phyloP scores from a whole-genome alignment of 208 protist genomes.

The Leishmania lainsoni region DNA sequence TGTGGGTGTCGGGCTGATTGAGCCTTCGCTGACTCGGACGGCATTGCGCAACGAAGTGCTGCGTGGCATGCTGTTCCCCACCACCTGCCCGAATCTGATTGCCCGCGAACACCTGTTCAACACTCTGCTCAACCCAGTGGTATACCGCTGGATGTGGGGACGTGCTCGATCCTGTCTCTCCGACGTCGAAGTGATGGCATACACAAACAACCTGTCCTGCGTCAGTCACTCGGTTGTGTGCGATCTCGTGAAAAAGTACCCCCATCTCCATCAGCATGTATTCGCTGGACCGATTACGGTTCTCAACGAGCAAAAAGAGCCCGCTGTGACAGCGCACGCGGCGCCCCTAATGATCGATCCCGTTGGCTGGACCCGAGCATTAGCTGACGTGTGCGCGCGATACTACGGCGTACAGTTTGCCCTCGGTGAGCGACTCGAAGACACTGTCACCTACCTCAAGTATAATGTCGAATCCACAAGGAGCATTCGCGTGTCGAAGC shows the following conservation, averaged over 20 bases:
- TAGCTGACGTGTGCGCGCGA: conserved; percentile 56
- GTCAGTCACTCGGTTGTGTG: conserved; percentile 66
- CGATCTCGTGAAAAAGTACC: conserved; percentile 54
- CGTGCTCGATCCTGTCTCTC: conserved; percentile 48
- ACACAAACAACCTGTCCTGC: conserved; percentile 75
- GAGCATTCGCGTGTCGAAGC: conserved; percentile 57
- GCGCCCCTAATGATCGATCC: conserved; percentile 72
- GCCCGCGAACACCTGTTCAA: conserved; percentile 57
- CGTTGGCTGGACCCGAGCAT: conserved; percentile 69
- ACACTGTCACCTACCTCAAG: conserved; percentile 56
- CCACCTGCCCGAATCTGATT: conserved; percentile 55
- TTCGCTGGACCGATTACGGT: conserved; percentile 24
- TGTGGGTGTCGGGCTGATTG: conserved; percentile 73
- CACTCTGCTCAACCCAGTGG: conserved; percentile 51
- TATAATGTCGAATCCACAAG: conserved; percentile 65
- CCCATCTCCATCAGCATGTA: conserved; percentile 59
- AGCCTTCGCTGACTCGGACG: conserved; percentile 53
- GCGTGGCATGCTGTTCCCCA: conserved; percentile 42
- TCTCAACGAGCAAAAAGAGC: conserved; percentile 20
- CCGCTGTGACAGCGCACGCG: conserved; percentile 48
- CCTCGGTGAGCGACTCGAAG: conserved; percentile 56
- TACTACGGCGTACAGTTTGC: conserved; percentile 64
- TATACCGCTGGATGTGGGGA: conserved; percentile 76
- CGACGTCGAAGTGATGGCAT: conserved; percentile 56
- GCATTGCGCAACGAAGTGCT: conserved; percentile 45